phyloP scores from a whole-genome alignment of 2,329 filamentous ascomycete species.

The Polychaeton citri region DNA sequence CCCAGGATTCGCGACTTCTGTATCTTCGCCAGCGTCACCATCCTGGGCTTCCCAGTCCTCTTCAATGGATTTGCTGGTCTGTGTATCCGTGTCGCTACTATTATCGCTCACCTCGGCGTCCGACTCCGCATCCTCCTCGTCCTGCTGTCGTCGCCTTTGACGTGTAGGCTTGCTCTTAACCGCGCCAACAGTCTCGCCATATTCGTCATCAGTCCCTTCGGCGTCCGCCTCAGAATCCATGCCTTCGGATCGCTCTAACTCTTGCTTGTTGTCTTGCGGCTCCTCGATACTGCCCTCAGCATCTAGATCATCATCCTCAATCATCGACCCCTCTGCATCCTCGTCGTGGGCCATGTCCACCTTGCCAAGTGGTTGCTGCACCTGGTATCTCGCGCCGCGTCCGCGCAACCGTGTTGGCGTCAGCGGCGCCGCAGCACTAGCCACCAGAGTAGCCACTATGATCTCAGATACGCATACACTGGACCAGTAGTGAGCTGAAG shows the following conservation, averaged over 20 bases:
- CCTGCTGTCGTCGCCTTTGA: constrained; percentile 19
- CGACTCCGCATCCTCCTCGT: constrained; percentile 25
- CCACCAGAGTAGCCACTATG: constrained; percentile 21
- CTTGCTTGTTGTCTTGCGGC: constrained; percentile 14
- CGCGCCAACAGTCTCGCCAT: constrained; percentile 30
- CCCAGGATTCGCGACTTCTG: constrained; percentile 37
- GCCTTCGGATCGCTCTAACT: constrained; percentile 28
- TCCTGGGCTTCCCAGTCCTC: constrained; percentile 40
- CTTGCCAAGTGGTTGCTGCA: constrained; percentile 9
- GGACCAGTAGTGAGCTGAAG: too few species aligned
- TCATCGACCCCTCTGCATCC: constrained; percentile 3
- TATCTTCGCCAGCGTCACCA: constrained; percentile 39
- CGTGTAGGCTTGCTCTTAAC: constrained; percentile 20
- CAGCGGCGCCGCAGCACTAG: constrained; percentile 16
- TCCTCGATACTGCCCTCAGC: constrained; percentile 10
- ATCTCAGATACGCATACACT: too few species aligned
- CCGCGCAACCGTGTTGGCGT: constrained; percentile 20
- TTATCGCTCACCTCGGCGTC: constrained; percentile 22
- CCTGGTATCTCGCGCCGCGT: constrained; percentile 19
- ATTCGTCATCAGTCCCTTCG: constrained; percentile 28
- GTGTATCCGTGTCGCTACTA: constrained; percentile 19
- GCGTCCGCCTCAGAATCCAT: constrained; percentile 26
- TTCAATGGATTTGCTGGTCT: constrained; percentile 39
- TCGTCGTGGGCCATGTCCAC: background rate
- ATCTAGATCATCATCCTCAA: constrained; percentile 13